Percentiles rank a stretch among this genome's conserved stretches.
These are phyloP conservation scores for Symmetrospora coprosmae DNA, from an alignment of 768 basidiomycete species.

Conservation along the genomic window DNA sequence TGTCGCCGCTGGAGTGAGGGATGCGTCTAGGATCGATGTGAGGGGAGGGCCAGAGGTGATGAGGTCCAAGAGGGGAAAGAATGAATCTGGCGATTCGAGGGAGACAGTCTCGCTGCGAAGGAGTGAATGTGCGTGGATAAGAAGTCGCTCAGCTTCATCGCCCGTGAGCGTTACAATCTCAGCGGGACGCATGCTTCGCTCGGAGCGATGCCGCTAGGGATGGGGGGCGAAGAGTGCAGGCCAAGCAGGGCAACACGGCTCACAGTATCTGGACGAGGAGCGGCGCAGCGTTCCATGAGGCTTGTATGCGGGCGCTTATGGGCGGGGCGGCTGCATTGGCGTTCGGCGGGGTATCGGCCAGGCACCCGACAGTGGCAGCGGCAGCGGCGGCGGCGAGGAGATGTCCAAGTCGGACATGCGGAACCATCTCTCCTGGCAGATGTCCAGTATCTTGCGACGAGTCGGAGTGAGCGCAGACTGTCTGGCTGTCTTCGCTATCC, in stretches of 20 bases:
- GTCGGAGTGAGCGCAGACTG: too few species aligned
- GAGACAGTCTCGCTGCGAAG: constrained; percentile 60
- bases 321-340: too few species aligned
- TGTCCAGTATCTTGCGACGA: too few species aligned
- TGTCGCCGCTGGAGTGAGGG: not conserved
- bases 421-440: not conserved
- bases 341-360: too few species aligned
- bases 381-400: not conserved
- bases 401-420: not conserved
- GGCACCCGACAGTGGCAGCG: too few species aligned
- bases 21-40: constrained; percentile 14
- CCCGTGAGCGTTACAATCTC: too few species aligned
- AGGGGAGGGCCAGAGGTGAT: constrained; percentile 42
- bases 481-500: too few species aligned
- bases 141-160: too few species aligned
- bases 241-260: not conserved
- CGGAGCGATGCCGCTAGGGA: not conserved
- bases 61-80: constrained; percentile 61
- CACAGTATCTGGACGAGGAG: constrained; percentile 19
- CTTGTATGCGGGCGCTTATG: constrained; percentile 4
- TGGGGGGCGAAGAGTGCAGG: too few species aligned
- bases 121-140: too few species aligned
- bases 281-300: constrained; percentile 13
- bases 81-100: constrained; percentile 54
- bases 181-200: not conserved